Conservation (phyloP, 306 rosid species). For the Hippophae gyantsensis region DNA sequence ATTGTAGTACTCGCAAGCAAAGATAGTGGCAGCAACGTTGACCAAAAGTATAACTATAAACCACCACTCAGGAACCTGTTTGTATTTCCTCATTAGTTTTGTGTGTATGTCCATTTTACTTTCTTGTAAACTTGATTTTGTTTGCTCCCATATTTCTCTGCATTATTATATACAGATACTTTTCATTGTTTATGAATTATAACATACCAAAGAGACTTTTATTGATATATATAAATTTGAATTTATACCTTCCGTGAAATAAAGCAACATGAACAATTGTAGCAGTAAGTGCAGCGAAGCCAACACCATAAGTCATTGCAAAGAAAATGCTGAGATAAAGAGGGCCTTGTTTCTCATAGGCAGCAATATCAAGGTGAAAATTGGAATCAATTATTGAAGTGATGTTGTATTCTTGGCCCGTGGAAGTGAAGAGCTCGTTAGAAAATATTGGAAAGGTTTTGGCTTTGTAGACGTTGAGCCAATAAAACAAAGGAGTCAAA, state of each 20-base stretch:
- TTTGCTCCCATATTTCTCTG: slow-evolving; percentile 88
- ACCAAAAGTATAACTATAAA: slow-evolving; percentile 49
- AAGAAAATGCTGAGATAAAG: slow-evolving; percentile 57
- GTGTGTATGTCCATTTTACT: slow-evolving; percentile 67
- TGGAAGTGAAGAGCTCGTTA: slow-evolving; percentile 31
- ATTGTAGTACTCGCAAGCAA: slow-evolving; percentile 59
- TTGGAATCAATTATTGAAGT: slow-evolving; percentile 53
- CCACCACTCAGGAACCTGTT: slow-evolving; percentile 90
- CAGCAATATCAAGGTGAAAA: slow-evolving; percentile 53
- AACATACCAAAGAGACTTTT: neutral
- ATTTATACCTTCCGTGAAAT: slow-evolving; percentile 70
- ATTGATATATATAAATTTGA: neutral
- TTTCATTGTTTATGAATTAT: neutral
- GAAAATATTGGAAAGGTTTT: slow-evolving; percentile 74
- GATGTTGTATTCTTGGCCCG: slow-evolving; percentile 51
- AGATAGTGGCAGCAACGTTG: slow-evolving; percentile 45
- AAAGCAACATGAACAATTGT: slow-evolving; percentile 77
- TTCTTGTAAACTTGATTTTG: slow-evolving; percentile 54
- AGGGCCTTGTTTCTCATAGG: slow-evolving; percentile 49
- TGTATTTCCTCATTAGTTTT: slow-evolving; percentile 58
- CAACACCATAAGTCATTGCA: slow-evolving; percentile 71
- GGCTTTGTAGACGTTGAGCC: slow-evolving; percentile 62
- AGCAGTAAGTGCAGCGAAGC: slow-evolving; percentile 80
- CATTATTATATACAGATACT: neutral
- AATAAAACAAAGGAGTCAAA: slow-evolving; percentile 56